Percentiles rank a stretch among this genome's conserved stretches.
These are phyloP conservation scores for Thymus mandschuricus DNA, from an alignment of 257 asterid genomes.

Conservation along the genomic window DNA sequence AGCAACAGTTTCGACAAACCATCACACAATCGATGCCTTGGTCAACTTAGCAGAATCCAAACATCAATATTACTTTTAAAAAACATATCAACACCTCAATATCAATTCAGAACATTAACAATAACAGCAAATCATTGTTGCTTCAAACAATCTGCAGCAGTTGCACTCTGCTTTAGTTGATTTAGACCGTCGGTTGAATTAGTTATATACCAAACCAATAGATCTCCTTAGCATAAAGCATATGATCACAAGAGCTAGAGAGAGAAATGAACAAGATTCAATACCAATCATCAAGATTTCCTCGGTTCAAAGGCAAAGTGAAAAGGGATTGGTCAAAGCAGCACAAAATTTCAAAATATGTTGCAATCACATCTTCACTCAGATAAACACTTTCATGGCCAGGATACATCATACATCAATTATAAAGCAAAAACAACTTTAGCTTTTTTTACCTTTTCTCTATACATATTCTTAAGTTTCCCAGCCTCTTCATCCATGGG, in stretches of 20 bases:
- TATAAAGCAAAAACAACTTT: conserved; percentile 13
- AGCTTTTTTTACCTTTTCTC: conserved; percentile 70
- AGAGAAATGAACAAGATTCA: conserved; percentile 7
- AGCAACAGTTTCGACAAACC: conserved; percentile 18
- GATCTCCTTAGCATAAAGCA: background rate
- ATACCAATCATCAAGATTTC: conserved; percentile 24
- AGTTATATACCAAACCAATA: background rate
- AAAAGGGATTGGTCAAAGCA: conserved; percentile 14
- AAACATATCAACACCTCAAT: background rate
- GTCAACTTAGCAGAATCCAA: conserved; percentile 25
- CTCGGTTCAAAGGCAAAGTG: conserved; percentile 19
- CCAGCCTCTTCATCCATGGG: conserved; percentile 99
- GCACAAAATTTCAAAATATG: background rate
- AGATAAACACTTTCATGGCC: background rate
- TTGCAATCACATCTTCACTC: conserved; percentile 10
- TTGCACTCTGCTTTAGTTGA: background rate
- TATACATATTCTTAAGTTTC: conserved; percentile 74
- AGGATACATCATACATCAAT: background rate
- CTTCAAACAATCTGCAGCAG: background rate
- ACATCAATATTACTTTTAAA: background rate
- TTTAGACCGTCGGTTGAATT: background rate
- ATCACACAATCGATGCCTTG: conserved; percentile 10
- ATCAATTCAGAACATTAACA: background rate
- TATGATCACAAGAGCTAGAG: background rate
- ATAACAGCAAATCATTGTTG: background rate